These are phyloP conservation scores for Porphyrellus sp. DNA, from an alignment of 1,284 basidiomycete species.

Conservation along the genomic window DNA sequence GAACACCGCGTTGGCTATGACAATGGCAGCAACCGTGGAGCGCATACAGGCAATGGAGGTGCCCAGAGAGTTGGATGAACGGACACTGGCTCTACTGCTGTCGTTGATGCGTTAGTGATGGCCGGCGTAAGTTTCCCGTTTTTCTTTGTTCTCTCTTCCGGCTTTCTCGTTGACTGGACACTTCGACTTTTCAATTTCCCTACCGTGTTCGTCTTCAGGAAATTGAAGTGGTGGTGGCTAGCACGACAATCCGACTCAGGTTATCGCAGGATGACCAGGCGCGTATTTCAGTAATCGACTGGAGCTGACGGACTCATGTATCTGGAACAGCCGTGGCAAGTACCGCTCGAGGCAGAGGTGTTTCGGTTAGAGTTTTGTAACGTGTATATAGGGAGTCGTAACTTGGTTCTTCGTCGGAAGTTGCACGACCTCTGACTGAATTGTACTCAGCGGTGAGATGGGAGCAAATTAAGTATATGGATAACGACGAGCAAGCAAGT, in stretches of 20 bases:
- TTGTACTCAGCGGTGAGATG: slow-evolving; percentile 5
- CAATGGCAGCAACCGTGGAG: slow-evolving; percentile 31
- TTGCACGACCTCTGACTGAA: neutral
- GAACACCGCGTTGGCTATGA: slow-evolving; percentile 69
- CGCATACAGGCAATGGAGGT: slow-evolving; percentile 31
- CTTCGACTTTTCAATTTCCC: too few relatives aligned
- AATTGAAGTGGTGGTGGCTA: too few relatives aligned
- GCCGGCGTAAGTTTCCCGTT: neutral
- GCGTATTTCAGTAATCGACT: too few relatives aligned
- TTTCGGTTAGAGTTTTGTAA: too few relatives aligned
- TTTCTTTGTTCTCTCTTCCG: neutral
- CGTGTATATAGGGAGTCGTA: too few relatives aligned
- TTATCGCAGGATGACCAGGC: too few relatives aligned
- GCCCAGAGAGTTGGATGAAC: slow-evolving; percentile 43
- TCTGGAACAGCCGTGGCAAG: too few relatives aligned
- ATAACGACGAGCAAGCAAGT: neutral
- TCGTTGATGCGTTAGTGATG: slow-evolving; percentile 24
- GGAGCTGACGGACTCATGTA: too few relatives aligned
- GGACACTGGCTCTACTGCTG: slow-evolving; percentile 44
- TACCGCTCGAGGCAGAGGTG: too few relatives aligned
- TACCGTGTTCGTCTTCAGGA: too few relatives aligned
- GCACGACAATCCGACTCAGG: too few relatives aligned
- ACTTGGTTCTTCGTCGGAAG: neutral
- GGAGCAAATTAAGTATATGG: slow-evolving; percentile 10
- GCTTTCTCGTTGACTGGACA: neutral